phyloP scores from a whole-genome alignment of 768 basidiomycete species.

The Fibroporia radiculosa region DNA sequence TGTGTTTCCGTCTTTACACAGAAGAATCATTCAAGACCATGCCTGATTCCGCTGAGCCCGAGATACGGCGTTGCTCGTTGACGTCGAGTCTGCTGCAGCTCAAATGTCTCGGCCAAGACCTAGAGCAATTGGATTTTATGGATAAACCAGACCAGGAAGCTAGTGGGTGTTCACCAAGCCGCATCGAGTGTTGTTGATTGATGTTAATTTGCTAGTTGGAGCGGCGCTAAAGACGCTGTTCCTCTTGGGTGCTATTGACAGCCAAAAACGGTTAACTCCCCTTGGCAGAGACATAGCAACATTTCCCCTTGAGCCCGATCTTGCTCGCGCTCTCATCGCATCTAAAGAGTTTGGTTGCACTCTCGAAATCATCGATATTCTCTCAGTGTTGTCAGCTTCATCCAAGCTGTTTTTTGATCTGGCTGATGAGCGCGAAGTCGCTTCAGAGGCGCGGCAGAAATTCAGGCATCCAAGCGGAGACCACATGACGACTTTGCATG shows the following conservation, averaged over 20 bases:
- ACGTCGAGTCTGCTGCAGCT: conserved; percentile 80
- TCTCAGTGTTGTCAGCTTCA: conserved; percentile 76
- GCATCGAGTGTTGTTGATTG: conserved; percentile 1
- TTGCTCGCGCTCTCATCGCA: conserved; percentile 72
- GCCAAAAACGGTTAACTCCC: conserved; percentile 54
- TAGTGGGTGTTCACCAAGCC: conserved; percentile 40
- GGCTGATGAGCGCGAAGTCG: conserved; percentile 65
- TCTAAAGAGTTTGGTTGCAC: conserved; percentile 70
- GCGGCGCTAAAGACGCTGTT: conserved; percentile 67
- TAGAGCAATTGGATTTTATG: conserved; percentile 81
- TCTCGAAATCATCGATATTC: conserved; percentile 72
- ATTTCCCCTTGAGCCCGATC: conserved; percentile 89
- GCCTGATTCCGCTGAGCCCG: conserved; percentile 66
- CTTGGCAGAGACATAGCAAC: conserved; percentile 78
- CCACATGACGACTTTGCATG: conserved; percentile 84
- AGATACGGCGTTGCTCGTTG: conserved; percentile 84
- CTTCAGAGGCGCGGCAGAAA: conserved; percentile 61
- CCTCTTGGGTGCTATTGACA: conserved; percentile 72
- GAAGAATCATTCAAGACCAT: conserved; percentile 68
- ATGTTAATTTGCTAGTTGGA: conserved; percentile 32
- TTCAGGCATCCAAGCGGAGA: conserved; percentile 85
- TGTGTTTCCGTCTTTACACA: conserved; percentile 91
- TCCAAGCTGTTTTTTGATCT: conserved; percentile 78
- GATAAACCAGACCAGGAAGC: conserved; percentile 74
- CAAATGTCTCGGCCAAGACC: conserved; percentile 73